Evolutionary conservation across 208 protist genomes (phyloP), one percentile per base, ranked within the genome.

Genomic region (Trypanosoma cruzi): DNA sequence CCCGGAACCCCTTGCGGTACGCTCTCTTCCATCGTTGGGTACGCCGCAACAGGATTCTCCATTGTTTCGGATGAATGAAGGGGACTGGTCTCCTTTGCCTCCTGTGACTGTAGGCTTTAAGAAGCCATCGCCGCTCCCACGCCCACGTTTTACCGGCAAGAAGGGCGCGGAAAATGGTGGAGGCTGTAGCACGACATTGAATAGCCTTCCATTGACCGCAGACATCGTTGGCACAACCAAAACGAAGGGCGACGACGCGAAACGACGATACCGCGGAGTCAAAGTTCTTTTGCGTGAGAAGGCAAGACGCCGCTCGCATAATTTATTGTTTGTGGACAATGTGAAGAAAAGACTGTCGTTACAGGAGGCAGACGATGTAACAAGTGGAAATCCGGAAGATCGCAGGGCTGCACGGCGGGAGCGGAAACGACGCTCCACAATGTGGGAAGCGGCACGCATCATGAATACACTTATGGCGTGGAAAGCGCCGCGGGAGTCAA

Each of bases 401-500:
- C 77, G 81, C 5, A 78, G 80, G 22, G 64, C 61, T n/a, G 49
- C 64, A 65, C 70, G 75, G 50, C 80, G 79, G n/a, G 75, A 71
- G 31, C 69, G 79, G n/a, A 59, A 73, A 64, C 56, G 77, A 22
- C 73, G 82, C 13, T 74, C 79, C 1, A 62, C 70, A 4, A 61
- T 90, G 56, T 93, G 84, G 86, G 81, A 77, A 42, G 78, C 84
- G 34, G 63, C 80, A 6, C 82, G 85, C 2, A 77, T 96, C 29
- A 92, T 96, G 91, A 64, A 76, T 32, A 96, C 88, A 22, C 75
- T 96, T 6, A 82, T 95, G 78, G 74, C 64, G 49, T 95, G 90
- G 90, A 78, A 80, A 20, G 60, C 80, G 6, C 75, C 78, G 20
- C 28, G 18, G 7, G 22, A 50, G 11, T 3, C 56, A 22, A 40